These are phyloP conservation scores for Castanospermum australe DNA, from an alignment of 306 rosid species.

Conservation along the genomic window DNA sequence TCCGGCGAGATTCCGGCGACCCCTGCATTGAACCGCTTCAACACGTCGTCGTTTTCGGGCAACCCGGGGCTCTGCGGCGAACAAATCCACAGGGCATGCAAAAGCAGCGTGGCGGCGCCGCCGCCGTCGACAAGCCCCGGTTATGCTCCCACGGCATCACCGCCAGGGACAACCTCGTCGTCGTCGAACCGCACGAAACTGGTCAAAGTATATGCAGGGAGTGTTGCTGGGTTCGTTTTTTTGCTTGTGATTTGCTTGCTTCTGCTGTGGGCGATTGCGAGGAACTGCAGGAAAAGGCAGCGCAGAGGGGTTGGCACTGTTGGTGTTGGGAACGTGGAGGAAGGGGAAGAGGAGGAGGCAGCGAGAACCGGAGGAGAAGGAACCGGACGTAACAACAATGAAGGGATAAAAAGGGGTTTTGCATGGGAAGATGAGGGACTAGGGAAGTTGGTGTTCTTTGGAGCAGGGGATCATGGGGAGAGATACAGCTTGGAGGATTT, in stretches of 20 bases:
- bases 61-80: conserved; percentile 66
- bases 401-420: conserved; percentile 62
- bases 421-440: conserved; percentile 92
- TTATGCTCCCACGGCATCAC: background rate
- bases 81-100: conserved; percentile 48
- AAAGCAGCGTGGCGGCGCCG: background rate
- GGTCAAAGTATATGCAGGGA: conserved; percentile 61
- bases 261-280: conserved; percentile 29
- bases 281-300: conserved; percentile 32
- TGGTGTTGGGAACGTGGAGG: conserved; percentile 20
- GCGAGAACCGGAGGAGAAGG: background rate
- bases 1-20: conserved; percentile 79
- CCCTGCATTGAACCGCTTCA: conserved; percentile 56
- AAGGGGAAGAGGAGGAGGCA: background rate
- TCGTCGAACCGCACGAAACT: conserved; percentile 38
- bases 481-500: conserved; percentile 83
- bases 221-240: conserved; percentile 55
- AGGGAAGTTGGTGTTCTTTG: conserved; percentile 96
- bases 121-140: conserved; percentile 59
- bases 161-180: background rate
- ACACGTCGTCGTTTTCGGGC: conserved; percentile 67
- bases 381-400: conserved; percentile 42
- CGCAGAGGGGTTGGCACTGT: too few relatives aligned
- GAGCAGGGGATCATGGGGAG: conserved; percentile 87
- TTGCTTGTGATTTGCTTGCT: conserved; percentile 32